Base-by-base conservation (phyloP, 2,329 filamentous ascomycete genomes). In the Aschersonia sp. region DNA sequence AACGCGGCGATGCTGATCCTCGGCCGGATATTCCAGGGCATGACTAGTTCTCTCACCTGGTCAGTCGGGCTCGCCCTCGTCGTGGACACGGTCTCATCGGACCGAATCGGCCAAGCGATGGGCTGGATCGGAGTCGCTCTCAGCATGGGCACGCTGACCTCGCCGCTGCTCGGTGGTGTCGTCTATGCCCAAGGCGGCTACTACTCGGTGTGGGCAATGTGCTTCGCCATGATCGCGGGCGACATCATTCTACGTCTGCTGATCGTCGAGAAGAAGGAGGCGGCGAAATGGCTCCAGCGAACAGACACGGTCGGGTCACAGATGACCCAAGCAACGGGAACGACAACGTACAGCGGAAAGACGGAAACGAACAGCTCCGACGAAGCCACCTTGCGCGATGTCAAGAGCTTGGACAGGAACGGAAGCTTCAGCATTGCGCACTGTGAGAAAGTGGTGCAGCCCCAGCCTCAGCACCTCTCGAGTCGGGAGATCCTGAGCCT, bases 1-100 rank as follows among this genome's bases (percentile, higher is more conserved):
- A 61, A 54, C 28, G 55, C 65, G 10, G 48, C 57, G 40, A 63
- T 64, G 51, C 54, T 65, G 20, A 52, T 65, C 46, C 48, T 60
- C 35, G 62, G 61, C 6, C 57, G 62, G 40, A 54, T 56, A 30
- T 50, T 65, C 10, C 62, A 65, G 47, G 62, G 62, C 40, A 50
- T 61, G 45, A 61, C 62, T 3, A 59, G 59, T 4, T 57, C 60
- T 31, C 49, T 65, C 29, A 65, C 61, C 5, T 65, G 62, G 62
- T 64, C 61, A 12, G 62, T 65, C 30, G 62, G 62, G 3, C 54
- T 65, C 30, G 62, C 62, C 7, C 58, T 65, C 5, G 59, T 65
- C 45, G 59, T 64, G 30, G 62, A 65, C 43, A 59, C 59, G 3
- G 61, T 63, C 5, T 56, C 62, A 32, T 52, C 51, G 6, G 58